phyloP scores from a whole-genome alignment of 176 grass and related monocot species.

The Carex pumila region DNA sequence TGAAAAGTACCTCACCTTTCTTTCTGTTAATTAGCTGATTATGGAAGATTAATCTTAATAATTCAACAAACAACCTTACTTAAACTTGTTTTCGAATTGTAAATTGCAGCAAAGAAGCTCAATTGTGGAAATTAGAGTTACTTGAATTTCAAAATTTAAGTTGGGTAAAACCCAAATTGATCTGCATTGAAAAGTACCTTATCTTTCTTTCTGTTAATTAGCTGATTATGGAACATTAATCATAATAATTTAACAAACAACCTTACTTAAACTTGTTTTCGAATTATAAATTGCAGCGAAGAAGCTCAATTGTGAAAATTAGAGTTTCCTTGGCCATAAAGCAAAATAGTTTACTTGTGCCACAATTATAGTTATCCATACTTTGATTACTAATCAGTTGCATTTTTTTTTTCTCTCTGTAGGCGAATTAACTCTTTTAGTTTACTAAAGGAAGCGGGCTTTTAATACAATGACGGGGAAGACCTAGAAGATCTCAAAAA shows the following conservation, averaged over 20 bases:
- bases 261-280: background rate
- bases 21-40: background rate
- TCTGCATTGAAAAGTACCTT: background rate
- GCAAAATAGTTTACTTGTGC: background rate
- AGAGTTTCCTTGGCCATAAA: background rate
- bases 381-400: background rate
- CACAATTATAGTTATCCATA: background rate
- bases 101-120: background rate
- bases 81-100: background rate
- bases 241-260: background rate
- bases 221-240: background rate
- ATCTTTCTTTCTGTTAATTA: background rate
- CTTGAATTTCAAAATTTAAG: background rate
- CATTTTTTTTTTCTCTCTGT: background rate
- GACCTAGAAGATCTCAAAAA: constrained; percentile 80
- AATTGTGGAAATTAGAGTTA: constrained; percentile 1
- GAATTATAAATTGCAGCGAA: background rate
- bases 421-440: background rate
- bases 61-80: background rate
- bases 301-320: background rate
- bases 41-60: background rate
- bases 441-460: background rate
- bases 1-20: background rate
- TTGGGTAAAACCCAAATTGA: background rate
- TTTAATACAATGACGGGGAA: constrained; percentile 74